Evolutionary conservation across 345 rosid genomes (phyloP), one percentile per base, ranked within the genome.

Genomic region (Citrus hindsii): DNA sequence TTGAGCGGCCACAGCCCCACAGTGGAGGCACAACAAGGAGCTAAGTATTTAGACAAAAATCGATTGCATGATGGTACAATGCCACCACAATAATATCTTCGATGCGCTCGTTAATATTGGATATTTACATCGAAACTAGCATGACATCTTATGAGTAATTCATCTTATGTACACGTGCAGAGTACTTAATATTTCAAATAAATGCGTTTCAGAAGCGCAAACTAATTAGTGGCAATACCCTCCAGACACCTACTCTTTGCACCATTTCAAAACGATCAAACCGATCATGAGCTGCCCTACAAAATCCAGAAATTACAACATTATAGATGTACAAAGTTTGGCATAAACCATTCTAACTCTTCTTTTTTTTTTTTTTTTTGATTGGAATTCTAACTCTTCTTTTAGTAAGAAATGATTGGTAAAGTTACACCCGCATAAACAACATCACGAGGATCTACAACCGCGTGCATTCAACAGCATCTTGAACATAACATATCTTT

Each of bases 301-400:
- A 85, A 42, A 88, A 87, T 58, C 87, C 95, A 42, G 80, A 79
- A 35, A 91, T 86, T 46, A 85, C 80, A 25, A 75, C 67, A 76
- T 88, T 91, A 70, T 85, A 86, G 33, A 91, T 90, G 88, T 81
- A 87, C 72, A 87, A 38, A 80, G 76, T 85, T 86, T 22, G 92
- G 92, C 83, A 78, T 61, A 76, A 86, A 88, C 33, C 33, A 4
- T 32, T 32, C 33, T 32, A 4, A 32, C 33, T 32, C 33, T 32
- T 32, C 0, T 3, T 0, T 0, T 32, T 3, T 1, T 28, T 32
- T 32, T 3, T 30, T 32, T 30, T 30, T 30, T 30, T 30, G 0
- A 32, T 32, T 32, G 33, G 53, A 74, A 87, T 40, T 83, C 81
- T 63, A 90, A 67, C 67, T 89, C 94, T 72, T 92, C 91, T 71